A percentile compares a stretch with the other conserved stretches of the same genome.
Conservation (phyloP, 2,329 filamentous ascomycete species). For the Elsinoe fawcettii region DNA sequence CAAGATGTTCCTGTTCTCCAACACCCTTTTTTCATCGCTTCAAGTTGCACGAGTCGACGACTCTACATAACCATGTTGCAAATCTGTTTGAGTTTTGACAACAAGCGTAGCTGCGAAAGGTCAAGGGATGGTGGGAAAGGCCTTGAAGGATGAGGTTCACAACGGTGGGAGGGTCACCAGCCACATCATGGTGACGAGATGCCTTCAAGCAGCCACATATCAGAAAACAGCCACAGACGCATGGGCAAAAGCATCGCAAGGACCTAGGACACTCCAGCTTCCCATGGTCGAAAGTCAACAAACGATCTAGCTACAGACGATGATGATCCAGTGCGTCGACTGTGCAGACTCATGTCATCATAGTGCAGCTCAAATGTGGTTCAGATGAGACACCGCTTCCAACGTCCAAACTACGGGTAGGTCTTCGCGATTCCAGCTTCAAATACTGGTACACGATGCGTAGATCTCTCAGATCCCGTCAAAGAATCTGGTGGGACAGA, state of each 20-base stretch:
- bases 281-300: not conserved
- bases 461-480: not conserved
- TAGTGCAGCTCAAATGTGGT: not conserved
- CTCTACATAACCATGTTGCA: too few species aligned
- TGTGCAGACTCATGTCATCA: not conserved
- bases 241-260: not conserved
- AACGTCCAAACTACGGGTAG: not conserved
- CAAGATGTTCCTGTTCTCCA: too few species aligned
- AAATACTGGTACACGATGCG: not conserved
- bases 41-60: too few species aligned
- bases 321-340: not conserved
- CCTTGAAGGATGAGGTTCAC: not conserved
- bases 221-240: conserved; percentile 3
- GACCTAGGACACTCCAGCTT: not conserved
- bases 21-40: too few species aligned
- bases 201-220: not conserved
- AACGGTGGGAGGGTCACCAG: not conserved
- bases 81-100: too few species aligned
- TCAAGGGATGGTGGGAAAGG: too few species aligned
- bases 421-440: not conserved
- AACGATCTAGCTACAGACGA: not conserved
- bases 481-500: not conserved
- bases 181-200: not conserved
- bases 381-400: not conserved
- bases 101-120: too few species aligned